Base-by-base conservation (phyloP, 2,329 filamentous ascomycete genomes). In the Knufia petricola region DNA sequence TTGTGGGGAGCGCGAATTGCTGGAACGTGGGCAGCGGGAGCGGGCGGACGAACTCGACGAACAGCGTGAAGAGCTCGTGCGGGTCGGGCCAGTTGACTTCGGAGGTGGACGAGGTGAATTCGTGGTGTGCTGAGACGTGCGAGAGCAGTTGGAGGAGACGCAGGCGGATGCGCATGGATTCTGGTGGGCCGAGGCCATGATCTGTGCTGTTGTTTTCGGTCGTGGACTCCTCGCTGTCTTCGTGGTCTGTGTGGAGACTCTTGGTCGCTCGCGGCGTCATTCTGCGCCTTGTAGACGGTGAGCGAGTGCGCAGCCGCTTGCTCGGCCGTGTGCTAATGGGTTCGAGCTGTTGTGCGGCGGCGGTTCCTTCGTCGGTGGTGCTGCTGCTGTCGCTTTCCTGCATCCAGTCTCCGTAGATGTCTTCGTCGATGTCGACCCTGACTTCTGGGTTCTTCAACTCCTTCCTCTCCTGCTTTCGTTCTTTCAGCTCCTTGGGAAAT, bases 31-130 rank as follows among this genome's bases (percentile, higher is more conserved):
- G 65, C 3, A 74, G 60, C 2, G 69, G 63, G 1, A 71, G 62
- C 28, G 65, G 66, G 26, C 68, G 66, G 50, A 74, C 69, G 50
- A 72, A 66, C 36, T 73, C 70, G 37, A 69, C 64, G 53, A 69
- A 70, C 23, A 69, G 58, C 34, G 66, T 62, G 53, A 67, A 69
- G 19, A 72, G 60, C 0, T 69, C 61, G 38, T 66, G 61, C n/a
- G 66, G 55, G 12, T 58, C 41, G 20, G 63, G 62, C 50, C 70
- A 70, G 6, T 61, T 51, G 1, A 59, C 53, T 24, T 53, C 52
- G 3, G 52, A 50, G 6, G 50, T 41, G 4, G 51, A 54, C 10
- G 51, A 30, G 2, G 47, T 55, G 28, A 55, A 39, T 0, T 64
- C 65, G 10, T 69, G 58, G 9, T 51, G 51, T 12, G 60, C 45